Evolutionary conservation across 2,329 filamentous ascomycete species (phyloP).

Genomic region (Diaporthe caulivora): DNA sequence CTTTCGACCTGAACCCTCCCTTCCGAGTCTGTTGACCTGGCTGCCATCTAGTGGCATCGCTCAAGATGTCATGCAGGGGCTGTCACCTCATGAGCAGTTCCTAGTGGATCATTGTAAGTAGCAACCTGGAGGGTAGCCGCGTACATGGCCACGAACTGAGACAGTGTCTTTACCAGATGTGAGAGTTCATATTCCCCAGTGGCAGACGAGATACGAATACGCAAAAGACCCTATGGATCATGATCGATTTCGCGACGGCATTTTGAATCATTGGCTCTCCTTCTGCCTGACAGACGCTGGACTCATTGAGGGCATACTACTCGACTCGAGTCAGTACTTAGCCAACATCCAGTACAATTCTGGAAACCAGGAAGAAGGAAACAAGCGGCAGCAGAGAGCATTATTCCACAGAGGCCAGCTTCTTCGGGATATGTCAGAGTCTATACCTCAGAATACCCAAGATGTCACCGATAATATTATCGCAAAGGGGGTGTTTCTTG

Average conservation of each 20-base stretch:
- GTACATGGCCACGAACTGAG: neutral
- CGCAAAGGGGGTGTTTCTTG: conserved; percentile 16
- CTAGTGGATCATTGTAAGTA: conserved; percentile 32
- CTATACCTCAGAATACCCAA: conserved; percentile 4
- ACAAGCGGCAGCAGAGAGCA: conserved; percentile 18
- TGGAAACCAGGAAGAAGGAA: neutral
- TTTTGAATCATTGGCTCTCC: neutral
- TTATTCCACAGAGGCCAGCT: conserved; percentile 23
- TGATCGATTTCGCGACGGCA: conserved; percentile 1
- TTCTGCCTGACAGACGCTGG: conserved; percentile 33
- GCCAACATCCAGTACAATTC: conserved; percentile 8
- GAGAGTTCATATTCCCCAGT: conserved; percentile 18
- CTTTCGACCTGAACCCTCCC: neutral
- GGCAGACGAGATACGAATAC: conserved; percentile 27
- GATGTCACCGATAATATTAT: conserved; percentile 22
- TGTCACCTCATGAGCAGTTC: conserved; percentile 20
- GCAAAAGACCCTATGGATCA: conserved; percentile 5
- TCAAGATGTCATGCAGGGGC: neutral
- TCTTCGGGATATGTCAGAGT: conserved; percentile 24
- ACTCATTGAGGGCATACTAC: conserved; percentile 18
- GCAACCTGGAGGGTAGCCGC: too few species aligned
- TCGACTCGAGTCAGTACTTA: conserved; percentile 7
- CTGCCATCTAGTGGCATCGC: neutral
- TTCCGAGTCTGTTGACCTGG: neutral
- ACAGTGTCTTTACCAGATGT: neutral